phyloP scores from a whole-genome alignment of 2,329 filamentous ascomycete genomes.

The Curvularia spicifera region DNA sequence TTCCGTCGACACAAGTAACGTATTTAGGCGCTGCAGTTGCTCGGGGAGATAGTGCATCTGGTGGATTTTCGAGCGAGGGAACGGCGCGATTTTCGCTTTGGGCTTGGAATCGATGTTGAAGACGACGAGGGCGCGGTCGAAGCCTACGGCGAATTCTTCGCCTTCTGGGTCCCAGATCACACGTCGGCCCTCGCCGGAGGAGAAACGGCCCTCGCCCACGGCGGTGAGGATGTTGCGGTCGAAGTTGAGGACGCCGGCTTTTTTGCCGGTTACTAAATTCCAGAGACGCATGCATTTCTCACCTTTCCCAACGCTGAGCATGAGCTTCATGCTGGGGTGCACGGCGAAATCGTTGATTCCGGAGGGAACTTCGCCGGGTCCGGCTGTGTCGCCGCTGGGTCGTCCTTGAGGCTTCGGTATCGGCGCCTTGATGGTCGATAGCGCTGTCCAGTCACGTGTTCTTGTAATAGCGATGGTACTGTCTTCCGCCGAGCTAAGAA shows the following conservation, averaged over 20 bases:
- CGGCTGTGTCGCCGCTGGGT: constrained; percentile 88
- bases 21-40: constrained; percentile 47
- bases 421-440: constrained; percentile 88
- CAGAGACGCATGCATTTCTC: constrained; percentile 92
- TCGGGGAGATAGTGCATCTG: constrained; percentile 73
- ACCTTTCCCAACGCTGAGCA: constrained; percentile 89
- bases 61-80: constrained; percentile 79
- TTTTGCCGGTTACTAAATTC: constrained; percentile 96
- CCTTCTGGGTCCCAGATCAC: constrained; percentile 80
- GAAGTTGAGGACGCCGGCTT: constrained; percentile 91
- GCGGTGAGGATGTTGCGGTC: constrained; percentile 72
- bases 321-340: constrained; percentile 94
- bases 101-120: constrained; percentile 89
- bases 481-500: constrained; percentile 88
- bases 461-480: constrained; percentile 87
- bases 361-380: constrained; percentile 78
- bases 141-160: constrained; percentile 87
- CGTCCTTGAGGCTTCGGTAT: constrained; percentile 79
- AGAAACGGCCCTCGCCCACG: constrained; percentile 76
- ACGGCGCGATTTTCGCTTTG: constrained; percentile 73
- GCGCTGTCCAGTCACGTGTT: constrained; percentile 85
- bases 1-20: constrained; percentile 84
- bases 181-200: constrained; percentile 79
- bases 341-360: constrained; percentile 95
- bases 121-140: constrained; percentile 82